Percentiles rank a stretch among this genome's conserved stretches.
phyloP scores from a whole-genome alignment of 164 flowering plant species.

The Nymphaea colorata region DNA sequence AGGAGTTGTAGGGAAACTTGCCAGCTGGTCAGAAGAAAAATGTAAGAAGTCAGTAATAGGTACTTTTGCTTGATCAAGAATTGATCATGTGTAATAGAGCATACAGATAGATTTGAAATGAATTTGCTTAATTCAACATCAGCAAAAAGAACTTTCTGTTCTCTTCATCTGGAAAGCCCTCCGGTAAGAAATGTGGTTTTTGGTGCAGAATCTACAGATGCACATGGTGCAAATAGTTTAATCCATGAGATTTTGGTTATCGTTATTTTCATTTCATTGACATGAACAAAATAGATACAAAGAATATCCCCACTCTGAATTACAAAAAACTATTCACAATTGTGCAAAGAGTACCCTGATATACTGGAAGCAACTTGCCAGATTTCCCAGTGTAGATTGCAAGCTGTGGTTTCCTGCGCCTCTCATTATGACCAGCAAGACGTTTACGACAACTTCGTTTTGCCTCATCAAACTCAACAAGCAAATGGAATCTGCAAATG shows the following conservation, averaged over 20 bases:
- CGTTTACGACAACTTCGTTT: conserved; percentile 74
- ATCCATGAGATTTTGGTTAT: background rate
- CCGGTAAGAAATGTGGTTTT: too few species aligned
- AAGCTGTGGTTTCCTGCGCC: conserved; percentile 52
- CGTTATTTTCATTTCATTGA: background rate
- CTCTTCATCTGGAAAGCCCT: too few species aligned
- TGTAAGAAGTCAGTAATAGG: too few species aligned
- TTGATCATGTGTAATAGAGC: too few species aligned
- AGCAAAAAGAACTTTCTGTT: too few species aligned
- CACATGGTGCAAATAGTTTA: background rate
- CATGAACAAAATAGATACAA: background rate
- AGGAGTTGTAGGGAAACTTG: conserved; percentile 18
- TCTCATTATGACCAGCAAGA: conserved; percentile 69
- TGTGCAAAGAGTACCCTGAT: conserved; percentile 18
- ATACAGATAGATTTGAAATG: too few species aligned
- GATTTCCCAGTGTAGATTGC: conserved; percentile 25
- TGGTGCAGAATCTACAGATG: too few species aligned
- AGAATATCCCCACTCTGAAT: background rate
- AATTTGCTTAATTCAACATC: too few species aligned
- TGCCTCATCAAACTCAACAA: conserved; percentile 62
- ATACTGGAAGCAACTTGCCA: conserved; percentile 29
- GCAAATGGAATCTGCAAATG: conserved; percentile 44
- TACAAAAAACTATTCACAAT: background rate
- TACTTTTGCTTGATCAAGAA: too few species aligned
- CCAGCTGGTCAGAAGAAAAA: conserved; percentile 18